These are phyloP conservation scores for Pythium aphanidermatum DNA, from an alignment of 352 stramenopile genomes.

Conservation along the genomic window DNA sequence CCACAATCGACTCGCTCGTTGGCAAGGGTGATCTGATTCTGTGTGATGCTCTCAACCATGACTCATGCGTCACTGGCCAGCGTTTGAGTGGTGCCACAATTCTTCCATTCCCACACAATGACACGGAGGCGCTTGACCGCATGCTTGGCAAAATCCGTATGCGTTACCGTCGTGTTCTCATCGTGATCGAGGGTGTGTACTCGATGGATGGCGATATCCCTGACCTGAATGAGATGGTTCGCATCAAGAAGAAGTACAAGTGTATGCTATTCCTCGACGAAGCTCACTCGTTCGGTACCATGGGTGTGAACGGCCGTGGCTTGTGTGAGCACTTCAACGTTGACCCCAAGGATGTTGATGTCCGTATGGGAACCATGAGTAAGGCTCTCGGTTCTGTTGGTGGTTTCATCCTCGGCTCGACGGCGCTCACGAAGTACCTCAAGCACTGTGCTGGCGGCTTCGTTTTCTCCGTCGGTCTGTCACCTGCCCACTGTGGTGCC, in stretches of 20 bases:
- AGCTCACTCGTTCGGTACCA: constrained; percentile 32
- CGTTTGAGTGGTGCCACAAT: constrained; percentile 73
- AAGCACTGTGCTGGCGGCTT: constrained; percentile 37
- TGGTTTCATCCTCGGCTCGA: constrained; percentile 30
- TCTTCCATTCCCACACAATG: constrained; percentile 73
- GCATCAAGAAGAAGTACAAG: constrained; percentile 34
- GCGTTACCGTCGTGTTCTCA: constrained; percentile 68
- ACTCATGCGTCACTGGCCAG: constrained; percentile 73
- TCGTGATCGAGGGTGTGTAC: constrained; percentile 35
- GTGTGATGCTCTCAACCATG: constrained; percentile 74
- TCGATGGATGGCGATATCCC: constrained; percentile 36
- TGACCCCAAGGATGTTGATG: constrained; percentile 23
- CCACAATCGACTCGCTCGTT: constrained; percentile 68
- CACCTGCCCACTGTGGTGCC: constrained; percentile 56
- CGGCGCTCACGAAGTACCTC: constrained; percentile 26
- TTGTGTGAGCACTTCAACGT: constrained; percentile 28
- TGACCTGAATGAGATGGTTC: constrained; percentile 23
- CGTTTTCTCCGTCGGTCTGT: constrained; percentile 43
- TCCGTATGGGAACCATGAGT: constrained; percentile 41
- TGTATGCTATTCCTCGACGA: constrained; percentile 31
- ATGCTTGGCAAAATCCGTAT: constrained; percentile 63
- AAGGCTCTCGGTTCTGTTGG: constrained; percentile 31
- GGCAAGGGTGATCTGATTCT: constrained; percentile 71
- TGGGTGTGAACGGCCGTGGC: constrained; percentile 32
- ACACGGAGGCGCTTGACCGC: constrained; percentile 60